Base-by-base conservation (phyloP, 1,284 basidiomycete species). In the Veloboletus limbatus region DNA sequence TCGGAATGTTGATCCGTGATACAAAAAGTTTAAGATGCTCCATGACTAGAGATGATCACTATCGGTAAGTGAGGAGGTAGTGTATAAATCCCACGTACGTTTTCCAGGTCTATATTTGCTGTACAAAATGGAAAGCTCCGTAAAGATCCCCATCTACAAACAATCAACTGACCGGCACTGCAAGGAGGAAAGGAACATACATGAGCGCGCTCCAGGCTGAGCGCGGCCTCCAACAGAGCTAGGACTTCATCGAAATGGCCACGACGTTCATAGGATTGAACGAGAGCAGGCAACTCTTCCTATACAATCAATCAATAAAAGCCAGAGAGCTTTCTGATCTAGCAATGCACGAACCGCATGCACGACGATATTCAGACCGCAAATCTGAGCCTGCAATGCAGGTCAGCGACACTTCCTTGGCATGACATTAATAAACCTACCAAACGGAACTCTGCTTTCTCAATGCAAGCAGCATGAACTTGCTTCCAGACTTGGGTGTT, bases 401-500 rank as follows among this genome's bases (percentile, higher is more conserved):
- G 8, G 30, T 60, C 31, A 54, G 30, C 43, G 41, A 21, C 47
- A 20, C 17, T 33, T 26, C 27, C 9, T 17, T 24, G 1, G 7
- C 26, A 25, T 5, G 26, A 28, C 8, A 31, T 25, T 45, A 45
- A 37, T 16, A 40, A 31, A 67, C 71, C 33, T 49, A 82, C 81
- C 62, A 98, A 70, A 56, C 93, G 89, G 82, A 98, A 99, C 67
- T 99, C 97, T 54, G 81, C 75, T 75, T 98, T 97, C 75, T 97
- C 94, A 46, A 99, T 85, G 72, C 97, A 99, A 32, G 97, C 97
- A 18, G 94, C 92, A 59, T 99, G 96, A 49, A 99, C 97, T 69
- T 99, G 97, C 73, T 98, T 98, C 97, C 97, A 99, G n/a, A 99
- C 97, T 70, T 97, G 93, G 9, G 97, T 99, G 68, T 99, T 99